These are phyloP conservation scores for Heimioporus retisporus DNA, from an alignment of 1,284 basidiomycete genomes.

Conservation along the genomic window DNA sequence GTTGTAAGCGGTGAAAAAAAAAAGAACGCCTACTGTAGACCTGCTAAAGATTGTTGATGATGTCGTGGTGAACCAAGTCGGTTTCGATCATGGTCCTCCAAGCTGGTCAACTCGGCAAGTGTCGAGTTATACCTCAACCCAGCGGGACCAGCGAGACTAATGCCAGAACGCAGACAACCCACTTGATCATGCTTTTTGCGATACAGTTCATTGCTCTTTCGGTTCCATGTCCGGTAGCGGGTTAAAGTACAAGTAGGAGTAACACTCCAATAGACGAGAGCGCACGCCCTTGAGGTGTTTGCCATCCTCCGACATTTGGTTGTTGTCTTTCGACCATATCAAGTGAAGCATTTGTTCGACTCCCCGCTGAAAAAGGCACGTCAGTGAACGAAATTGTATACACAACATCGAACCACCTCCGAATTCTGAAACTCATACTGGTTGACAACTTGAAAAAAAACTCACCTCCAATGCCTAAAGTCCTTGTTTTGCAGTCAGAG, in stretches of 20 bases:
- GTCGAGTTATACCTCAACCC: constrained; percentile 93
- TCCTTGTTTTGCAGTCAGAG: too few relatives aligned
- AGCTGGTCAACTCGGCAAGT: constrained; percentile 94
- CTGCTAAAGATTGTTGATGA: constrained; percentile 95
- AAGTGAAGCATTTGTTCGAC: constrained; percentile 98
- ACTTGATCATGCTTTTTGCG: too few relatives aligned
- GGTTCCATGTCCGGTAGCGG: constrained; percentile 72
- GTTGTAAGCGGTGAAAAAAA: too few relatives aligned
- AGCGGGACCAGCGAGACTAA: neutral
- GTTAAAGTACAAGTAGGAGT: constrained; percentile 92
- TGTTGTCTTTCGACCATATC: too few relatives aligned
- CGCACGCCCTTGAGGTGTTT: constrained; percentile 93
- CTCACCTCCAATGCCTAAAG: constrained; percentile 96
- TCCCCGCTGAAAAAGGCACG: constrained; percentile 64
- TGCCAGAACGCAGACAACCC: too few relatives aligned
- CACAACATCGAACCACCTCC: constrained; percentile 57
- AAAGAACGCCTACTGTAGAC: constrained; percentile 82
- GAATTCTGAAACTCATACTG: constrained; percentile 88
- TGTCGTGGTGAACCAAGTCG: constrained; percentile 83
- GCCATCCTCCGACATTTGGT: constrained; percentile 87
- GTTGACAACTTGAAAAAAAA: constrained; percentile 91
- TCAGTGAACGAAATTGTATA: constrained; percentile 7
- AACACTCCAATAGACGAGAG: constrained; percentile 91
- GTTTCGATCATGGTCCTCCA: constrained; percentile 98
- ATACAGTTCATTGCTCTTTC: too few relatives aligned